phyloP scores from a whole-genome alignment of 1,284 basidiomycete species.

The Tilletiopsis washingtonensis region DNA sequence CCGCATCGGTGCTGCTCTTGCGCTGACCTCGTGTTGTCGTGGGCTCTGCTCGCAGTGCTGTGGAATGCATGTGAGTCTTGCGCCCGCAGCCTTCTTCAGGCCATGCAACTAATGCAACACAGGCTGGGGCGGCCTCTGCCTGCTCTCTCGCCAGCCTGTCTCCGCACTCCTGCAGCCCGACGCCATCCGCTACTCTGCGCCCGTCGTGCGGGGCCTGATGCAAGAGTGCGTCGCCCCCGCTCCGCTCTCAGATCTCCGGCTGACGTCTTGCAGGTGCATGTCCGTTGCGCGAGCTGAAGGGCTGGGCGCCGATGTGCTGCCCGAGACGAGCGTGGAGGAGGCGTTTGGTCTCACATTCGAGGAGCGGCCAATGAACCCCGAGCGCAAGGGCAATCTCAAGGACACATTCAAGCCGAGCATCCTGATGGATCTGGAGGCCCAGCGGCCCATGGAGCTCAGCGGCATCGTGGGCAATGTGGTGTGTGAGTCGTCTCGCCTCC shows the following conservation, averaged over 20 bases:
- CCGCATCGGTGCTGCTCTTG: not conserved
- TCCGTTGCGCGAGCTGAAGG: conserved; percentile 48
- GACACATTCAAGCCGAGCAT: conserved; percentile 36
- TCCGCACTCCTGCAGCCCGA: conserved; percentile 44
- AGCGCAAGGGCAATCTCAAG: not conserved
- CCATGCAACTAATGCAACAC: conserved; percentile 26
- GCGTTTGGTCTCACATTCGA: conserved; percentile 24
- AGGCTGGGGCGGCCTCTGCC: conserved; percentile 45
- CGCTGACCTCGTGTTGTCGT: not conserved
- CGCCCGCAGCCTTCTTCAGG: not conserved
- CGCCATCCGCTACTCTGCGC: conserved; percentile 45
- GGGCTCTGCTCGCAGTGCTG: not conserved
- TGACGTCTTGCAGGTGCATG: conserved; percentile 12
- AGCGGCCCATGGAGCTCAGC: conserved; percentile 38
- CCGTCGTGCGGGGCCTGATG: conserved; percentile 48
- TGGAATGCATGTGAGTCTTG: not conserved
- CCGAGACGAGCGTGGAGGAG: conserved; percentile 20
- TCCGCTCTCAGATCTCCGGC: too few relatives aligned
- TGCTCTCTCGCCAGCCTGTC: conserved; percentile 50
- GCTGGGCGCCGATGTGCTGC: conserved; percentile 20
- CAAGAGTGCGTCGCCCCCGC: conserved; percentile 39
- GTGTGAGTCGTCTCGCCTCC: too few relatives aligned
- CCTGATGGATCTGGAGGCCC: conserved; percentile 34
- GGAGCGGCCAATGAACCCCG: conserved; percentile 1
- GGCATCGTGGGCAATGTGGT: conserved; percentile 31